Conservation (phyloP, 1,139 yeast genomes). For the Komagataea norvegica region DNA sequence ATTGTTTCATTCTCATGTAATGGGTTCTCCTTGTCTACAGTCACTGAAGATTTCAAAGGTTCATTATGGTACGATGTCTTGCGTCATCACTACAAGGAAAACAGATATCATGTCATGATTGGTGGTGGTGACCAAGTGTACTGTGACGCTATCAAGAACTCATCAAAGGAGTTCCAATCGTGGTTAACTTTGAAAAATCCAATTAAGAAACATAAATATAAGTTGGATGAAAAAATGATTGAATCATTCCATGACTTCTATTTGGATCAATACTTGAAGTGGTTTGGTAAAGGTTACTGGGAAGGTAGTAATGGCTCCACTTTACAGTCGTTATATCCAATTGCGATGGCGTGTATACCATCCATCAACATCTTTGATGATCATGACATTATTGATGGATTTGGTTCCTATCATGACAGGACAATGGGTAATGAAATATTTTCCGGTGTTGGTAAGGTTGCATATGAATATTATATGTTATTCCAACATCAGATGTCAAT, state of each 20-base stretch:
- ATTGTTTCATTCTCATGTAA: conserved; percentile 82
- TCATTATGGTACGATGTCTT: conserved; percentile 85
- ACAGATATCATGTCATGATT: conserved; percentile 86
- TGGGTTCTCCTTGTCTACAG: conserved; percentile 80
- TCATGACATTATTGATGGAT: conserved; percentile 94
- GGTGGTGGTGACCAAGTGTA: conserved; percentile 98
- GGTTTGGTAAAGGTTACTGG: conserved; percentile 94
- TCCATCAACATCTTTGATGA: conserved; percentile 80
- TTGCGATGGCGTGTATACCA: conserved; percentile 79
- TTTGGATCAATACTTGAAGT: conserved; percentile 65
- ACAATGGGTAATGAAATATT: conserved; percentile 75
- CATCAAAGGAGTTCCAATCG: conserved; percentile 47
- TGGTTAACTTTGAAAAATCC: conserved; percentile 60
- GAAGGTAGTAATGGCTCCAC: conserved; percentile 62
- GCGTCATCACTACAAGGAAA: conserved; percentile 48
- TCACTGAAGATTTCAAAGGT: conserved; percentile 61
- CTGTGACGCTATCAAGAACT: conserved; percentile 71
- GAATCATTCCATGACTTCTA: conserved; percentile 61
- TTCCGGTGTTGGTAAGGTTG: conserved; percentile 64
- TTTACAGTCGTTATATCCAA: conserved; percentile 62
- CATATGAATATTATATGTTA: conserved; percentile 81
- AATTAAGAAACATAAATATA: conserved; percentile 38
- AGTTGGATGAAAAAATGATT: conserved; percentile 43
- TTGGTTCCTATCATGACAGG: conserved; percentile 73
- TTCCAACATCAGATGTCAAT: conserved; percentile 80